These are phyloP conservation scores for Chytriomyces hyalinus DNA, from an alignment of 192 early-diverging fungal species.

Conservation along the genomic window DNA sequence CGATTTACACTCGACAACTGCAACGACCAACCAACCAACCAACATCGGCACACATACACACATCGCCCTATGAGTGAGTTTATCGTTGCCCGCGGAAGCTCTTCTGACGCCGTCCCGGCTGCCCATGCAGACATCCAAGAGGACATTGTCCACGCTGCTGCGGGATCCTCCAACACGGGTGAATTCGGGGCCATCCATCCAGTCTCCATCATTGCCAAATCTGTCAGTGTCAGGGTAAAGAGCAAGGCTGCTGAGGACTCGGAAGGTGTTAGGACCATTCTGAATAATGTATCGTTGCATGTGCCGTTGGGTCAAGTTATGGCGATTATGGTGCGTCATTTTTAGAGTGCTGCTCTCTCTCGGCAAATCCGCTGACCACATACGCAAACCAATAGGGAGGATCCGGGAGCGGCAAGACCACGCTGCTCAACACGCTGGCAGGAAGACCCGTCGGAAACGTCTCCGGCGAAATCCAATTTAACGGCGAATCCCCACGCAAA, in stretches of 20 bases:
- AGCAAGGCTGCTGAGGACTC: conserved; percentile 2
- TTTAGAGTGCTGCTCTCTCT: neutral
- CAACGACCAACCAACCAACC: neutral
- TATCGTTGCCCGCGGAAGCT: neutral
- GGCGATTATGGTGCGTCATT: conserved; percentile 46
- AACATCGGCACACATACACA: neutral
- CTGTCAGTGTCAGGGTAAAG: neutral
- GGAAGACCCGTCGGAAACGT: conserved; percentile 71
- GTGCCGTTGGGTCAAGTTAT: conserved; percentile 41
- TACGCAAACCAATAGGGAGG: conserved; percentile 33
- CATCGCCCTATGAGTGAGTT: neutral
- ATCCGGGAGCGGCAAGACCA: conserved; percentile 51
- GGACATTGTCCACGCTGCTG: neutral
- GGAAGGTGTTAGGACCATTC: neutral
- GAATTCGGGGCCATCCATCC: conserved; percentile 35
- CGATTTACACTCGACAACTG: neutral
- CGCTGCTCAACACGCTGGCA: conserved; percentile 55
- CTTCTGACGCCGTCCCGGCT: neutral
- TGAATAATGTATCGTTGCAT: conserved; percentile 40
- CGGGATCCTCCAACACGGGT: neutral
- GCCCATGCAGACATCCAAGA: neutral
- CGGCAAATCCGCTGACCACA: neutral
- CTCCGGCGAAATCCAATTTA: conserved; percentile 76
- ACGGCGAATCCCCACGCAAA: conserved; percentile 62
- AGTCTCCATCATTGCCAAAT: conserved; percentile 8